These are phyloP conservation scores for Cryphonectria nitschkei DNA, from an alignment of 2,329 filamentous ascomycete genomes.

Conservation along the genomic window DNA sequence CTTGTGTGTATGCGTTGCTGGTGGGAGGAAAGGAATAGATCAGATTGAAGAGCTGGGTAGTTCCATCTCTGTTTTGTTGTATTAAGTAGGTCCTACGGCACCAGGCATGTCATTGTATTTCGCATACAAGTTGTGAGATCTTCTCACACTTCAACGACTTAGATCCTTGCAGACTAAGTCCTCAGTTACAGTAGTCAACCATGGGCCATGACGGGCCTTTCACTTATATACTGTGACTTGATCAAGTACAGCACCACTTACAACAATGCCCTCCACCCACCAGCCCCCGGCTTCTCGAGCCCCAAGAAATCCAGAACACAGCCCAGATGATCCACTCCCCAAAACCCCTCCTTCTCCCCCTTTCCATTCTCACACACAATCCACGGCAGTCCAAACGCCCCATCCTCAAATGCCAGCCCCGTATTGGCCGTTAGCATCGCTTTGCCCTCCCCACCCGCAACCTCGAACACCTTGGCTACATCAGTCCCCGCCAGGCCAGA, in stretches of 20 bases:
- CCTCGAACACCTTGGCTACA: slow-evolving; percentile 36
- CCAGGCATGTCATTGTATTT: too few relatives aligned
- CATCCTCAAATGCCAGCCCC: slow-evolving; percentile 40
- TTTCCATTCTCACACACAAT: slow-evolving; percentile 40
- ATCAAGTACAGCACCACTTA: slow-evolving; percentile 27
- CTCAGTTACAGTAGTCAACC: background rate
- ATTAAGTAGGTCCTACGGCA: too few relatives aligned
- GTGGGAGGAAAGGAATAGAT: too few relatives aligned
- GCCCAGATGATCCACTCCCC: slow-evolving; percentile 45
- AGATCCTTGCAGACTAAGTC: background rate
- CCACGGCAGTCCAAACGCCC: slow-evolving; percentile 46
- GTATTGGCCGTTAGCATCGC: slow-evolving; percentile 39
- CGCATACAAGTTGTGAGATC: too few relatives aligned
- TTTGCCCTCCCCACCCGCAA: slow-evolving; percentile 38
- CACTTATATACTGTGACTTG: background rate
- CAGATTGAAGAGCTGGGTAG: too few relatives aligned
- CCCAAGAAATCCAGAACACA: slow-evolving; percentile 41
- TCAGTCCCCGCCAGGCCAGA: slow-evolving; percentile 32
- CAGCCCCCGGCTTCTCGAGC: slow-evolving; percentile 34
- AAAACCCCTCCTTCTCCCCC: slow-evolving; percentile 42
- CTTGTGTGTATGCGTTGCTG: too few relatives aligned
- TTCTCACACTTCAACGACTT: too few relatives aligned
- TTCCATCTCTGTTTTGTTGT: too few relatives aligned
- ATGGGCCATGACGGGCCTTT: background rate
- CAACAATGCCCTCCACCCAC: slow-evolving; percentile 41